Percentiles rank a stretch among this genome's conserved stretches.
Evolutionary conservation across 2,329 filamentous ascomycete genomes (phyloP).

Genomic region (Harringtonia aguacate): DNA sequence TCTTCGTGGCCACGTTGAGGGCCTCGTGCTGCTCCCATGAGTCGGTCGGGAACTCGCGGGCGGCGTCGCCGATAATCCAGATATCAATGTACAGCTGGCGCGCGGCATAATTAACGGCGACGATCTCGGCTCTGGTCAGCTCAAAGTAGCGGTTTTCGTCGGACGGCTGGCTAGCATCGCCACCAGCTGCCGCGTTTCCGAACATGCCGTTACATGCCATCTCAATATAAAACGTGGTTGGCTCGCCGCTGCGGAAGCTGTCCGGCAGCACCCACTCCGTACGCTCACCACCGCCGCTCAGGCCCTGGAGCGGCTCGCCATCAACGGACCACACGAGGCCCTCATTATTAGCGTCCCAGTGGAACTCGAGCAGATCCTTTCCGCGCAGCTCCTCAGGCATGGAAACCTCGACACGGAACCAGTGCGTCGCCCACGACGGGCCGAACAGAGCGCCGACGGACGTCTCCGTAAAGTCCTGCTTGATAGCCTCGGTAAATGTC

Average conservation of each 20-base stretch:
- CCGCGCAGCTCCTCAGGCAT: constrained; percentile 62
- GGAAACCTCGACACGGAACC: constrained; percentile 78
- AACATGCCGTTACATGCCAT: constrained; percentile 99
- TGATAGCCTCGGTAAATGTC: constrained; percentile 73
- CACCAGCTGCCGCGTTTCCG: constrained; percentile 70
- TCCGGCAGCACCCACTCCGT: constrained; percentile 85
- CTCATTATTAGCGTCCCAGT: constrained; percentile 93
- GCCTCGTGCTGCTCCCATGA: constrained; percentile 86
- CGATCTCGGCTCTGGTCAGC: constrained; percentile 70
- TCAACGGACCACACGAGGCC: constrained; percentile 89
- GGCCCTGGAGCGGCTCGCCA: constrained; percentile 80
- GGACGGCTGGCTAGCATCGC: constrained; percentile 81
- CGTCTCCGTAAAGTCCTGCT: constrained; percentile 64
- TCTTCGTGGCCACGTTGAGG: constrained; percentile 69
- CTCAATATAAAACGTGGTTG: constrained; percentile 88
- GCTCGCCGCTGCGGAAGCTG: constrained; percentile 70
- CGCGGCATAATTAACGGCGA: constrained; percentile 78
- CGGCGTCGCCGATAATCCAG: constrained; percentile 91
- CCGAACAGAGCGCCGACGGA: constrained; percentile 75
- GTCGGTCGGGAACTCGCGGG: constrained; percentile 78
- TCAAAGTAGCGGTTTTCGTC: constrained; percentile 70
- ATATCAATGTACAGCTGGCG: constrained; percentile 81
- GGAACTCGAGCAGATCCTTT: constrained; percentile 81
- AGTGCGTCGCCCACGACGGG: constrained; percentile 94
- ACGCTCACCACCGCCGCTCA: constrained; percentile 83